Evolutionary conservation across 805 yeast genomes (phyloP), one percentile per base, ranked within the genome.

Genomic region (Scheffersomyces coipomensis): DNA sequence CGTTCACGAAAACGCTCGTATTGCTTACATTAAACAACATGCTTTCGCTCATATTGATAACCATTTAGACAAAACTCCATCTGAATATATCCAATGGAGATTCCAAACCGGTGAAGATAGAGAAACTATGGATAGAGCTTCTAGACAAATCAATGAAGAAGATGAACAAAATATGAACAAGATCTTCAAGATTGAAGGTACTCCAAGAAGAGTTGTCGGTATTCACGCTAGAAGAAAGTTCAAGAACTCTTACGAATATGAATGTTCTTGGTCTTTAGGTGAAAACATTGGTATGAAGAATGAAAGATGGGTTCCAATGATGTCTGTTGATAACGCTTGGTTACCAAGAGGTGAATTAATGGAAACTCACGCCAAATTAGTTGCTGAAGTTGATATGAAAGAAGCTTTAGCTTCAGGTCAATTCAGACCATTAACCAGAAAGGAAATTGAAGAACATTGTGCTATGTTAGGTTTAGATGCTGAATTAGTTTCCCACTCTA

Each of bases 91-190:
- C 62, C 99, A 93, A 81, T 93, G 99, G 99, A 93, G 99, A 85
- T 93, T 91, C 97, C 99, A 93, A 81, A 93, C 99, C 69, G 99
- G 99, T 90, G 99, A 93, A 81, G 99, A 93, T 77, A 89, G 99
- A 81, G 99, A 93, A 82, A 93, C 99, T 76, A 93, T 93, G 99
- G 99, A 93, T 82, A 88, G 98, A 81, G 99, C 98, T 71, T 88
- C 95, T 74, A 88, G 99, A 82, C 91, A 85, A 73, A 89, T 93
- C 72, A 89, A 86, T 68, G 99, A 93, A 79, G 76, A 79, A 60
- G 99, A 93, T 77, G 97, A 90, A 81, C 81, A 84, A 74, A 88
- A 95, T 68, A 93, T 93, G 99, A 89, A 93, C 90, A 93, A 91
- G 83, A 85, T 93, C 77, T 93, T 89, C 90, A 89, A 88, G 85